Percentiles rank a stretch among this genome's conserved stretches.
Conservation (phyloP, 2,329 filamentous ascomycete species). For the Pezicula rhizophila region DNA sequence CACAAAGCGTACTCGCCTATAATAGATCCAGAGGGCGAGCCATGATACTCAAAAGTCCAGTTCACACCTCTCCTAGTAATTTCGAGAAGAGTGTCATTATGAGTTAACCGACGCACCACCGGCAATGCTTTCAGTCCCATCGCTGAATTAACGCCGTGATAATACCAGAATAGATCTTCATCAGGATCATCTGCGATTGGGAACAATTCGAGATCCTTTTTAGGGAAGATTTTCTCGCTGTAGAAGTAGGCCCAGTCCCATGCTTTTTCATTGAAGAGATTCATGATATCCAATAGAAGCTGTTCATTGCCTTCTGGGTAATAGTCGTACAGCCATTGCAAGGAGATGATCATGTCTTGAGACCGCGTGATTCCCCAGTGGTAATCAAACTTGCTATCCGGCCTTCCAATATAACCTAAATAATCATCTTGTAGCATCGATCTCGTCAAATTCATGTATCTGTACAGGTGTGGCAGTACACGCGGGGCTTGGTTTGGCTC, state of each 20-base stretch:
- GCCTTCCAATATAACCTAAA: constrained; percentile 41
- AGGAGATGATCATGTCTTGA: constrained; percentile 25
- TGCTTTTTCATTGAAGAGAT: constrained; percentile 13
- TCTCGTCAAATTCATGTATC: constrained; percentile 44
- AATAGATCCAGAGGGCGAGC: constrained; percentile 34
- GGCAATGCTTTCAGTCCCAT: constrained; percentile 33
- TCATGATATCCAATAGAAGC: constrained; percentile 27
- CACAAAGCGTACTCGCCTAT: constrained; percentile 29
- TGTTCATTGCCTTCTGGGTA: constrained; percentile 18
- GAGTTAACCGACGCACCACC: constrained; percentile 34
- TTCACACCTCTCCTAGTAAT: constrained; percentile 32
- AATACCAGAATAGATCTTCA: constrained; percentile 8
- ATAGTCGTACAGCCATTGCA: constrained; percentile 32
- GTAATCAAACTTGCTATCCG: constrained; percentile 33
- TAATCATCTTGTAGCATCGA: constrained; percentile 48
- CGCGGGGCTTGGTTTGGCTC: constrained; percentile 22
- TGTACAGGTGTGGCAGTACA: constrained; percentile 8
- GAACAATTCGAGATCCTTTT: constrained; percentile 3
- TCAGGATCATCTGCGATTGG: constrained; percentile 4
- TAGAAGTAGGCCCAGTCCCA: constrained; percentile 19
- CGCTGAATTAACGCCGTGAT: constrained; percentile 34
- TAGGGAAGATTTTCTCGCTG: constrained; percentile 14
- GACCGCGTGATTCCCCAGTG: constrained; percentile 10
- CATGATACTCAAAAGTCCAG: constrained; percentile 33
- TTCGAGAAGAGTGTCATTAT: constrained; percentile 29